Percentiles rank a stretch among this genome's conserved stretches.
Conservation (phyloP, 768 basidiomycete genomes). For the Podaxis sp. region DNA sequence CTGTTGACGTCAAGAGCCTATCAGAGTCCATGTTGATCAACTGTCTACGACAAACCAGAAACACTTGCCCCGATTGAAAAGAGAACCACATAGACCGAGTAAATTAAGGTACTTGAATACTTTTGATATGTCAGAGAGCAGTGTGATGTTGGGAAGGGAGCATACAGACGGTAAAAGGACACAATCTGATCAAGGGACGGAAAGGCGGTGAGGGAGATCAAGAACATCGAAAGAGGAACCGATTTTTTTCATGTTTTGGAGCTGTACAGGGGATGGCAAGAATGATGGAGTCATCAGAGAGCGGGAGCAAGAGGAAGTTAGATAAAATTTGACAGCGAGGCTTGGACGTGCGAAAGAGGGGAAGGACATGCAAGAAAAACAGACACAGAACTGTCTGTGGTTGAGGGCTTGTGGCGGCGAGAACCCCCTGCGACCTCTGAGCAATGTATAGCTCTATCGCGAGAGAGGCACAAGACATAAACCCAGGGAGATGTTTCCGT, state of each 20-base stretch:
- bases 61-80: slow-evolving; percentile 13
- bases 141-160: slow-evolving; percentile 15
- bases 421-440: not conserved
- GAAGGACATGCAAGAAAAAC: slow-evolving; percentile 13
- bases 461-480: slow-evolving; percentile 2
- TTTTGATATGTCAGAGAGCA: slow-evolving; percentile 15
- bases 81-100: slow-evolving; percentile 12
- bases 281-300: slow-evolving; percentile 2
- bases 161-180: slow-evolving; percentile 15
- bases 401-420: not conserved
- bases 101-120: slow-evolving; percentile 17
- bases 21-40: slow-evolving; percentile 13
- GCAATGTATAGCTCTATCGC: not conserved
- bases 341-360: slow-evolving; percentile 7
- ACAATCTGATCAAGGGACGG: slow-evolving; percentile 11
- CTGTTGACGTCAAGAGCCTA: not conserved
- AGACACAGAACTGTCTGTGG: slow-evolving; percentile 1
- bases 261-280: slow-evolving; percentile 2
- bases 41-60: slow-evolving; percentile 11
- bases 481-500: not conserved
- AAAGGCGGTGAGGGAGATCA: slow-evolving; percentile 6
- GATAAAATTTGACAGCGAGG: slow-evolving; percentile 6
- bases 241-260: not conserved
- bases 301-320: not conserved
- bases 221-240: slow-evolving; percentile 9